These are phyloP conservation scores for Triticum dicoccoides DNA, from an alignment of 176 grass and related monocot species.

Conservation along the genomic window DNA sequence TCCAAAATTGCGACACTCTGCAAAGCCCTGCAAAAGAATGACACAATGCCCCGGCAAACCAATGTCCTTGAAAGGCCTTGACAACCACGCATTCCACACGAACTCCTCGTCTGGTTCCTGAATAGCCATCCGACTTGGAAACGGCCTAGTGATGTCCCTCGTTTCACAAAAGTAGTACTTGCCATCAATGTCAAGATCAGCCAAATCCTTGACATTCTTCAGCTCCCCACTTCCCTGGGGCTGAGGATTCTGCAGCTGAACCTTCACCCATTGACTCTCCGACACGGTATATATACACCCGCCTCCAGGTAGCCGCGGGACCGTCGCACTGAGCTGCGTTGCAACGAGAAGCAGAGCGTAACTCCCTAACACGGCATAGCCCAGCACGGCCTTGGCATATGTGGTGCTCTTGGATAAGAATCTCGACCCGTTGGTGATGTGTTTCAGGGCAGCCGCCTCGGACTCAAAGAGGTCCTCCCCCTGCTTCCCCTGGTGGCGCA, in stretches of 20 bases:
- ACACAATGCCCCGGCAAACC: constrained; percentile 79
- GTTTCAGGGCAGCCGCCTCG: constrained; percentile 64
- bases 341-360: constrained; percentile 78
- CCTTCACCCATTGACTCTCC: constrained; percentile 89
- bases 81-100: constrained; percentile 94
- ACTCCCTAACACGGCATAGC: constrained; percentile 71
- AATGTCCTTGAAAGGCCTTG: constrained; percentile 86
- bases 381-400: constrained; percentile 61
- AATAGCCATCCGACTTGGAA: constrained; percentile 64
- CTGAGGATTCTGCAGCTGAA: constrained; percentile 85
- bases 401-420: constrained; percentile 68
- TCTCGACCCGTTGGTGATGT: constrained; percentile 76
- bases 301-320: constrained; percentile 73
- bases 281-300: constrained; percentile 69
- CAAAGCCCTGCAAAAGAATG: constrained; percentile 95
- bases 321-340: constrained; percentile 54
- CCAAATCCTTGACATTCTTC: constrained; percentile 72
- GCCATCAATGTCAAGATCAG: constrained; percentile 94
- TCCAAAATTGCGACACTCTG: constrained; percentile 78
- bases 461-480: constrained; percentile 78
- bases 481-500: constrained; percentile 57
- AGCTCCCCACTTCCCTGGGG: constrained; percentile 72
- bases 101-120: constrained; percentile 84
- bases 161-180: constrained; percentile 98
- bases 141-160: constrained; percentile 83